Conservation (phyloP, 495 filamentous ascomycete genomes). For the Daldinia caldariorum region DNA sequence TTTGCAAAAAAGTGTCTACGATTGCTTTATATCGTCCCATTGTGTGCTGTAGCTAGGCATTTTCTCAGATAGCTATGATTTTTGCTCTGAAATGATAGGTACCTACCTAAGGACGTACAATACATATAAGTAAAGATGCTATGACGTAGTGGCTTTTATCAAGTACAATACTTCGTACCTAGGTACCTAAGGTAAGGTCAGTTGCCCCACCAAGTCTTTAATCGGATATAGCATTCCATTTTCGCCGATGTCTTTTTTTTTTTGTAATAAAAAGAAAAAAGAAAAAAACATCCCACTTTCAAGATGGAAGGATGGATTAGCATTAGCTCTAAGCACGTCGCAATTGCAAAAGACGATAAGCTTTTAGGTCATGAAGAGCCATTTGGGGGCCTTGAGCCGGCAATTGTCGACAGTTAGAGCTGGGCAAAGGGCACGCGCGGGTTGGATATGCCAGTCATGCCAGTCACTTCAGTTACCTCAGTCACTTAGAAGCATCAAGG, state of each 20-base stretch:
- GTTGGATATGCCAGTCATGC: constrained; percentile 46
- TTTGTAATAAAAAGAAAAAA: no score
- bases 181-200: not conserved
- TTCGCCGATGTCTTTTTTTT: not conserved
- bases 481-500: constrained; percentile 34
- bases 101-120: not conserved
- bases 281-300: not conserved
- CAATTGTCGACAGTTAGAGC: constrained; percentile 28
- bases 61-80: not conserved
- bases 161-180: no score
- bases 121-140: no score
- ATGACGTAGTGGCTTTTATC: no score
- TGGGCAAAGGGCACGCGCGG: constrained; percentile 22
- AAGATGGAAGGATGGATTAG: not conserved
- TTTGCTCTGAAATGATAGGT: not conserved
- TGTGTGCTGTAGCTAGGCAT: not conserved
- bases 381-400: constrained; percentile 24
- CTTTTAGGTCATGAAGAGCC: constrained; percentile 37
- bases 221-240: not conserved
- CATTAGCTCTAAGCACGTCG: not conserved
- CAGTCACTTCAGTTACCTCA: constrained; percentile 48
- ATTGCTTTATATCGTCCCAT: not conserved
- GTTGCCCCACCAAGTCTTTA: not conserved
- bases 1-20: not conserved
- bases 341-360: constrained; percentile 5